These are phyloP conservation scores for Hyaloscypha hepaticicola DNA, from an alignment of 495 filamentous ascomycete species.

Conservation along the genomic window DNA sequence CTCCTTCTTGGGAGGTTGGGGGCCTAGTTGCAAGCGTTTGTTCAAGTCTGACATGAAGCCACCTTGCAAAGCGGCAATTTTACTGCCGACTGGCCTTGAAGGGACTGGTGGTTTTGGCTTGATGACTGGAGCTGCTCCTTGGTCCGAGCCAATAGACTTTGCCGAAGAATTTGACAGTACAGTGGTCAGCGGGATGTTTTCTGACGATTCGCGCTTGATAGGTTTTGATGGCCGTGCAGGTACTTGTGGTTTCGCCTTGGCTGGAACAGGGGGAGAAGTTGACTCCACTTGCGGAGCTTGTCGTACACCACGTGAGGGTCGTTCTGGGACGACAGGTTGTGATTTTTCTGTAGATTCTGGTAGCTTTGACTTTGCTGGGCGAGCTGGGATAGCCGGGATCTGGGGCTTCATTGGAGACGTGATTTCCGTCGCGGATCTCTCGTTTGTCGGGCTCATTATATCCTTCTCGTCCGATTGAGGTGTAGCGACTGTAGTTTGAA, in stretches of 20 bases:
- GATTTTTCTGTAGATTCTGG: constrained; percentile 38
- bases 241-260: constrained; percentile 78
- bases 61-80: constrained; percentile 87
- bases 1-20: constrained; percentile 69
- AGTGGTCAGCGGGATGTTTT: constrained; percentile 39
- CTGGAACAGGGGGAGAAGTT: constrained; percentile 53
- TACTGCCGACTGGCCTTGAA: constrained; percentile 73
- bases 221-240: constrained; percentile 68
- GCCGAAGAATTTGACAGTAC: constrained; percentile 37
- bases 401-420: constrained; percentile 36
- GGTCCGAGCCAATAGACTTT: constrained; percentile 30
- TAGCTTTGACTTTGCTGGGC: constrained; percentile 40
- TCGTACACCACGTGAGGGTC: constrained; percentile 32
- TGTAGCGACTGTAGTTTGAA: constrained; percentile 73
- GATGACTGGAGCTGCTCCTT: constrained; percentile 38
- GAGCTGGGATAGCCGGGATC: constrained; percentile 39
- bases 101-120: constrained; percentile 78
- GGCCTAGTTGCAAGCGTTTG: constrained; percentile 77
- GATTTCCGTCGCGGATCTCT: constrained; percentile 31
- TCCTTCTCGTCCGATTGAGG: constrained; percentile 56
- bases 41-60: constrained; percentile 92
- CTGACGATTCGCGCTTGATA: constrained; percentile 39
- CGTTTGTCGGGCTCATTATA: constrained; percentile 27
- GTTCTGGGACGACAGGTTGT: constrained; percentile 40
- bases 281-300: constrained; percentile 40